Base-by-base conservation (phyloP, 2,329 filamentous ascomycete genomes). In the Paracorniculantispora psalliotae region DNA sequence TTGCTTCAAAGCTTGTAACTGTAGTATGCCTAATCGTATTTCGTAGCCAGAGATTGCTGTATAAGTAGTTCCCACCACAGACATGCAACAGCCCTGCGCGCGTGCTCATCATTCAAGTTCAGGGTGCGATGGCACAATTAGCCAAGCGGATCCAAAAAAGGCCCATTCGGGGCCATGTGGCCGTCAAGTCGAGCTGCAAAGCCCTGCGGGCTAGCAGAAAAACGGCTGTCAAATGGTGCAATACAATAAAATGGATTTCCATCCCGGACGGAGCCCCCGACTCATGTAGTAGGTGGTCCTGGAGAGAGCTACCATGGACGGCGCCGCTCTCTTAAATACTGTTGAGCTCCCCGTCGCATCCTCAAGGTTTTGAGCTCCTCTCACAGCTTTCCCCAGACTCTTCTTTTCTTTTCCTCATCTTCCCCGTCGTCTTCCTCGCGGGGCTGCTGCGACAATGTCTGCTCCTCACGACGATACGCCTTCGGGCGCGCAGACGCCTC, bases 81-180 rank as follows among this genome's bases (percentile, higher is more conserved):
- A 37, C 12, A 37, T 44, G 26, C 51, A 48, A 23, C 35, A 41
- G 19, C 15, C n/a, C 44, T 54, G 51, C 41, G 30, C 19, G 23
- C 15, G 19, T 26, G 13, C 41, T 23, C 33, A 48, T 56, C 30
- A 57, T 57, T 12, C 54, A 57, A 57, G 26, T 52, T 39, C 17
- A 52, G 57, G 57, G 50, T 59, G 41, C 57, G 57, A 59, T 59
- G 57, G 49, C 57, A 59, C 57, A 59, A 59, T 59, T 35, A 25
- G 30, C 33, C 15, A 56, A 50, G 57, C 54, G 54, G 44, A 57
- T 41, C 54, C 53, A 28, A 2, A 19, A n/a, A 19, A 25, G 17
- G 23, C 28, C 51, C 53, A 28, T 17, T 26, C 9, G 10, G 53
- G 43, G 3, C 43, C 30, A 56, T 37, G 33, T 33, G 46, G 15